A percentile compares a stretch with the other conserved stretches of the same genome.
phyloP scores from a whole-genome alignment of 2,329 filamentous ascomycete species.

The Penicillium paneum region DNA sequence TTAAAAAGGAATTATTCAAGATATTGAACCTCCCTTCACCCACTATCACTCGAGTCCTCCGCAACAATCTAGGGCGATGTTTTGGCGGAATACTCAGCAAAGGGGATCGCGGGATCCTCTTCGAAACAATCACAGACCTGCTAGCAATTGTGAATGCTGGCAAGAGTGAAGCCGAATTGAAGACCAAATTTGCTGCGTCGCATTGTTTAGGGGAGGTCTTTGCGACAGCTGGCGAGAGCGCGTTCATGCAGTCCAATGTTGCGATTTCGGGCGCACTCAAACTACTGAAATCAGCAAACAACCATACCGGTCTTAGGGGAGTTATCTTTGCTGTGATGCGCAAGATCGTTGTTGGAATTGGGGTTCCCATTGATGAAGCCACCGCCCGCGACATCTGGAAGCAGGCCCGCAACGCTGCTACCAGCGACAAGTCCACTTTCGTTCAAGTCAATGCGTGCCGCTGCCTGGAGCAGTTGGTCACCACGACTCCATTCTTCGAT shows the following conservation, averaged over 20 bases:
- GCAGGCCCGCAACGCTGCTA: constrained; percentile 72
- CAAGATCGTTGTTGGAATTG: constrained; percentile 73
- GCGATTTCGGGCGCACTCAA: constrained; percentile 71
- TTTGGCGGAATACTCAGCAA: constrained; percentile 77
- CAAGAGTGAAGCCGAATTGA: constrained; percentile 75
- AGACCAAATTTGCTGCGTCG: constrained; percentile 81
- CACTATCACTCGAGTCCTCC: constrained; percentile 79
- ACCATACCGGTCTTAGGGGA: constrained; percentile 76
- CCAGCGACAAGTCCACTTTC: constrained; percentile 75
- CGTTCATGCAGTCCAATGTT: constrained; percentile 75
- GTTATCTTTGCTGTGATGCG: constrained; percentile 71
- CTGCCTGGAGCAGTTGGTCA: constrained; percentile 71
- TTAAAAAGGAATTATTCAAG: constrained; percentile 93
- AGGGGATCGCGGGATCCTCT: constrained; percentile 86
- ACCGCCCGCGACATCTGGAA: constrained; percentile 93
- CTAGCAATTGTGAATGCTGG: constrained; percentile 67
- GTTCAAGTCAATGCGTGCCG: constrained; percentile 76
- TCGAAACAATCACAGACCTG: constrained; percentile 91
- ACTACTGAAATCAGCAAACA: constrained; percentile 73
- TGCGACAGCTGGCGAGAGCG: constrained; percentile 88
- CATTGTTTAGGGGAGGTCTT: constrained; percentile 86
- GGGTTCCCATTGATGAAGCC: constrained; percentile 74
- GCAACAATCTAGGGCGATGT: constrained; percentile 82
- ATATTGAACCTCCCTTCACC: constrained; percentile 80
- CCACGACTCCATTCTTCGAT: constrained; percentile 75